Conservation (phyloP, 1,139 yeast species). For the Blastobotrys capitulatus region DNA sequence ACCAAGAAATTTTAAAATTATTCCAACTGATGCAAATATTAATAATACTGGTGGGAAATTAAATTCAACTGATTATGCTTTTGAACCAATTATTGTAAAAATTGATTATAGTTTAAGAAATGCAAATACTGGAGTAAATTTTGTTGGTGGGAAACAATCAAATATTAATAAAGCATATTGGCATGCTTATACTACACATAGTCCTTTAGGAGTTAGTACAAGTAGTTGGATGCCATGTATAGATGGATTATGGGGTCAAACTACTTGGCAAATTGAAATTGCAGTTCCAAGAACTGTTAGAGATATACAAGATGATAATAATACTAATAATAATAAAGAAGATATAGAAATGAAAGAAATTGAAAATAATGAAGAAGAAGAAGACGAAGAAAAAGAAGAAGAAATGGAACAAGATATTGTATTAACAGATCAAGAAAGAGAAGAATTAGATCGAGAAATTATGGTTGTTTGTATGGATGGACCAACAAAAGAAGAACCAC, state of each 20-base stretch:
- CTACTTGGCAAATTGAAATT: slow-evolving; percentile 88
- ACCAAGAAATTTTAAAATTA: slow-evolving; percentile 63
- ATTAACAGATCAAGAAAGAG: slow-evolving; percentile 37
- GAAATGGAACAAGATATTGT: slow-evolving; percentile 17
- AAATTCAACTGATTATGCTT: slow-evolving; percentile 17
- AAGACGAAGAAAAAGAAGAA: slow-evolving; percentile 26
- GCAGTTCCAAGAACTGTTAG: slow-evolving; percentile 75
- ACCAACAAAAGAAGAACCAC: slow-evolving; percentile 40
- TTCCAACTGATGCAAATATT: slow-evolving; percentile 13
- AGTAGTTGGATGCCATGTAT: slow-evolving; percentile 97
- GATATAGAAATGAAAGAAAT: background rate
- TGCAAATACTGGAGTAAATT: slow-evolving; percentile 71
- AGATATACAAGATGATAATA: slow-evolving; percentile 40
- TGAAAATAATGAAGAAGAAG: background rate
- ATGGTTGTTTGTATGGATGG: slow-evolving; percentile 75
- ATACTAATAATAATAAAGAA: background rate
- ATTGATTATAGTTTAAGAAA: slow-evolving; percentile 63
- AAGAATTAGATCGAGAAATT: slow-evolving; percentile 49
- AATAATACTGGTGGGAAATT: slow-evolving; percentile 11
- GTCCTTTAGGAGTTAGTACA: slow-evolving; percentile 73
- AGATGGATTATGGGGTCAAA: slow-evolving; percentile 81
- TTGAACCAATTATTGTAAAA: slow-evolving; percentile 61
- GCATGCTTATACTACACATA: slow-evolving; percentile 84
- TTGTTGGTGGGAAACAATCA: slow-evolving; percentile 49
- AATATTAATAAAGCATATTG: slow-evolving; percentile 43